phyloP scores from a whole-genome alignment of 345 rosid genomes.

The Diplotaxis tenuifolia region DNA sequence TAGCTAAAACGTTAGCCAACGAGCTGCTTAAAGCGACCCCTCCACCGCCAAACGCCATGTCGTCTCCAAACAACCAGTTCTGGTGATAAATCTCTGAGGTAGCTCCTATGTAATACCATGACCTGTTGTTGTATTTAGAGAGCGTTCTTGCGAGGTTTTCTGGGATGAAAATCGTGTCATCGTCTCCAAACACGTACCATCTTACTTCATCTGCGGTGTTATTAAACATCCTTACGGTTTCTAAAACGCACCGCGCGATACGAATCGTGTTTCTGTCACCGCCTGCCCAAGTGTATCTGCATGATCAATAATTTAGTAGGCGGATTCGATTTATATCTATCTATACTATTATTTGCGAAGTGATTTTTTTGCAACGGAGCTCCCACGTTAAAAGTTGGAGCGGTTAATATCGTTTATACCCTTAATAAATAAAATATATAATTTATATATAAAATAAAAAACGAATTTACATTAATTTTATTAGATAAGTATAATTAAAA shows the following conservation, averaged over 20 bases:
- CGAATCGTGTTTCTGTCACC: conserved; percentile 74
- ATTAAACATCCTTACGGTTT: conserved; percentile 26
- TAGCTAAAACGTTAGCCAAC: conserved; percentile 65
- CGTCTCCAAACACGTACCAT: conserved; percentile 90
- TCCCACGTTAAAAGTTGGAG: too few species aligned
- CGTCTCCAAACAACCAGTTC: conserved; percentile 53
- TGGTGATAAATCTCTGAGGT: conserved; percentile 64
- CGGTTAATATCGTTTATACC: too few species aligned
- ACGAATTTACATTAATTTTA: too few species aligned
- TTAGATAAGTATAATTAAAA: too few species aligned
- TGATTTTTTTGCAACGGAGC: too few species aligned
- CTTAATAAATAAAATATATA: too few species aligned
- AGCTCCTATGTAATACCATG: conserved; percentile 78
- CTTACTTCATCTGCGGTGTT: conserved; percentile 43
- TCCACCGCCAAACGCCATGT: conserved; percentile 77
- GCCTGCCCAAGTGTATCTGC: conserved; percentile 49
- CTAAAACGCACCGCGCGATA: conserved; percentile 61
- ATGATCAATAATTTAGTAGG: not conserved
- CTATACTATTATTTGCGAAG: too few species aligned
- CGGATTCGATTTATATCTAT: too few species aligned
- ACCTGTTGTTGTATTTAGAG: conserved; percentile 68
- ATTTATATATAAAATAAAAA: too few species aligned
- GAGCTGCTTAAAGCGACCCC: conserved; percentile 81
- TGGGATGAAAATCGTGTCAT: conserved; percentile 67
- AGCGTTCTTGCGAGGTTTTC: conserved; percentile 71